Base-by-base conservation (phyloP, 805 yeast genomes). In the Hanseniaspora osmophila region DNA sequence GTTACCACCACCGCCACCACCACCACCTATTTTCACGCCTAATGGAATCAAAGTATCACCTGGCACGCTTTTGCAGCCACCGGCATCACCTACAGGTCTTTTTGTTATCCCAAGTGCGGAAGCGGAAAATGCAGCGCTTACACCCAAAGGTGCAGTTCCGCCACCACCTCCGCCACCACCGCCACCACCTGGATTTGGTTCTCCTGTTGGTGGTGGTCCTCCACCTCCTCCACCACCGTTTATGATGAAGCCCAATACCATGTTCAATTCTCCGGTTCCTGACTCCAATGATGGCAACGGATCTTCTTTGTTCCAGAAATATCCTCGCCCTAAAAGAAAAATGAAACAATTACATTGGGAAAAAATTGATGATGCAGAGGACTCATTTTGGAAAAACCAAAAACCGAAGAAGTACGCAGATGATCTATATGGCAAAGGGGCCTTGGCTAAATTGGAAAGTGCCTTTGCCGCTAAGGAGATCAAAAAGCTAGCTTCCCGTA, bases 341-440 rank as follows among this genome's bases (percentile, higher is more conserved):
- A 72, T 92, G 51, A 92, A 94, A 60, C 98, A 90, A 60, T 73
- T 92, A 68, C 99, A 92, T 60, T 94, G 97, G 97, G 96, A 90
- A 54, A 85, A 84, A 56, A 70, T 94, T 35, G 95, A 90, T 32
- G 73, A 78, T 48, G 81, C 92, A 17, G 83, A 80, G 44, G 75
- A 80, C 40, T 88, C 97, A 0, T 82, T 92, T 48, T 90, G 98
- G 97, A 73, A 77, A 16, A 72, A 74, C 27, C 70, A 77, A 30
- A 75, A 79, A 37, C 77, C 80, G 18, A 73, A 70, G 2, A 69
- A 68, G 17, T 60, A 66, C 46, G 75, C 82, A 2, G 81, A 77
- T 48, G 77, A 77, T 49, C 67, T 90, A 42, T 67, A 73, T 44
- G 80, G 79, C 48, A 77, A 75, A 49, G 98, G 98, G 48, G 78